Conservation (phyloP, 345 rosid species). For the Gossypium herbaceum region DNA sequence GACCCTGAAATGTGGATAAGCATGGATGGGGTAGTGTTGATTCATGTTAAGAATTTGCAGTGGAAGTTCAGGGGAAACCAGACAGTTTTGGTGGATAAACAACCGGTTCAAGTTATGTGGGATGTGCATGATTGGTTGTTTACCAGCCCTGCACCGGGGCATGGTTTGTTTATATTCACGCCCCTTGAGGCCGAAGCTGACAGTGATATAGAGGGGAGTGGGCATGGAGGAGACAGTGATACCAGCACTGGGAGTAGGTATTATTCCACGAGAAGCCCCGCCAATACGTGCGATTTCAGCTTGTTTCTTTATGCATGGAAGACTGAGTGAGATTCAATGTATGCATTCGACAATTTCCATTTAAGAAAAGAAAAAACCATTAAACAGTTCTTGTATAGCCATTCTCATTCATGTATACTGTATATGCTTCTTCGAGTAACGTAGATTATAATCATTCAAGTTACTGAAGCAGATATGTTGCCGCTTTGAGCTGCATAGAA, state of each 20-base stretch:
- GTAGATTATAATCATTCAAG: background rate
- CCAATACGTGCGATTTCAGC: constrained; percentile 54
- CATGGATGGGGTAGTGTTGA: constrained; percentile 66
- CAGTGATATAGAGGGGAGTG: constrained; percentile 52
- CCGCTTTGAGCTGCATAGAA: no score
- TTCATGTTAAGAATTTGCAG: constrained; percentile 76
- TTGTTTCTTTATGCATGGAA: constrained; percentile 93
- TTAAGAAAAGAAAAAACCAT: background rate
- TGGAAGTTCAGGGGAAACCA: constrained; percentile 97
- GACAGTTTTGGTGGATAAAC: constrained; percentile 67
- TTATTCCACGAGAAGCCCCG: constrained; percentile 41
- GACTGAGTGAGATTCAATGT: constrained; percentile 41
- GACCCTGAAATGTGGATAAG: constrained; percentile 96
- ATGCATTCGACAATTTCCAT: background rate
- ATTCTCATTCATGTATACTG: background rate
- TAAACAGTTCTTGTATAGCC: background rate
- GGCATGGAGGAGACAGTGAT: constrained; percentile 51
- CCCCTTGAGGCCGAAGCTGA: constrained; percentile 51
- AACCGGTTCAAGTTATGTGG: constrained; percentile 74
- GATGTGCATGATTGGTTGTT: constrained; percentile 98
- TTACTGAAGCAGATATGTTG: background rate
- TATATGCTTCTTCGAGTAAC: background rate
- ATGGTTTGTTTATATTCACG: constrained; percentile 84
- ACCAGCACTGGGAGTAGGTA: constrained; percentile 55
- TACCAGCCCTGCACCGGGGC: constrained; percentile 47